Evolutionary conservation across 2,329 filamentous ascomycete species (phyloP), one percentile per base, ranked within the genome.

Genomic region (Phialophora expanda): DNA sequence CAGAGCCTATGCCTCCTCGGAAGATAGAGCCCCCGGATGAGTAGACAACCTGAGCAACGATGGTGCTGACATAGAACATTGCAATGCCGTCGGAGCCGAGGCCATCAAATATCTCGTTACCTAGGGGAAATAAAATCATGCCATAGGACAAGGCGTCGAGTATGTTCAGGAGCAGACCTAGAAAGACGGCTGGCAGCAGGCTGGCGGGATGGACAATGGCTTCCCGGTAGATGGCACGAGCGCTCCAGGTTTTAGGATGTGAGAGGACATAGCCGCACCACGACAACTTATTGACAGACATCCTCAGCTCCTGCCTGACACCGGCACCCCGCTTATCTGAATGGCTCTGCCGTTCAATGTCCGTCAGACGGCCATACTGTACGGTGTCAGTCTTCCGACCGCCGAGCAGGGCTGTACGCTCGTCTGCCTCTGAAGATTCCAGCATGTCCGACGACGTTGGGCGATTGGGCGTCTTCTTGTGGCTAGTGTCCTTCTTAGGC

Each of bases 1-100:
- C 95, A 2, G 95, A 98, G 4, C 95, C 95, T 66, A 99, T 88
- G 3, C 92, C 93, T 17, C 95, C 94, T 71, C 86, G 90, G 80
- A 99, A 99, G 38, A 92, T 88, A 74, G 93, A 97, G 0, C 92
- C 90, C 3, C 88, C 89, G 22, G 85, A 84, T 0, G 94, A 97
- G 76, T 94, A 98, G 17, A 92, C 90, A 59, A 99, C 78, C 76
- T 99, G 95, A 0, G 95, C 91, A 48, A 98, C 86, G 69, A 99
- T 97, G 64, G 93, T 97, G 83, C 93, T 97, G 72, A 99, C 91
- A 77, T 98, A 99, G 80, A 98, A 99, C 79, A 99, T 97, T 0
- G 95, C 97, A 63, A 99, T 97, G 26, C 95, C 95, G 64, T 97
- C 94, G 0, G 94, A 89, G 1, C 94, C 95, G 6, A 98, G 86